Conservation (phyloP, 768 basidiomycete species). For the Paxillus ammoniavirescens region DNA sequence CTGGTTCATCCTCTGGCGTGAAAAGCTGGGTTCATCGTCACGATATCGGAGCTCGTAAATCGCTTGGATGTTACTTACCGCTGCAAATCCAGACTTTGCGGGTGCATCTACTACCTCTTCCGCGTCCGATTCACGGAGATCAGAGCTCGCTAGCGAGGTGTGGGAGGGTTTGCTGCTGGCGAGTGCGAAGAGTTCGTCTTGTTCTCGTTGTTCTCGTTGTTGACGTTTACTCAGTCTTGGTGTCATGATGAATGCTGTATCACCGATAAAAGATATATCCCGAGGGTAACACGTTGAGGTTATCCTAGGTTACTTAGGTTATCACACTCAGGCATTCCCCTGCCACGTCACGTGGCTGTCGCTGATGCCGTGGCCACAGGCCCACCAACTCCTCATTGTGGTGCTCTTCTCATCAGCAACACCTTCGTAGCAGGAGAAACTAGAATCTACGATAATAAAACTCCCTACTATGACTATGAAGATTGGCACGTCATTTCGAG, state of each 20-base stretch:
- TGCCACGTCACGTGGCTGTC: too few species aligned
- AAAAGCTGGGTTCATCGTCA: slow-evolving; percentile 40
- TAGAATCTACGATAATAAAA: too few species aligned
- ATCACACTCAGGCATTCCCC: too few species aligned
- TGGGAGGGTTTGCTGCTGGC: slow-evolving; percentile 25
- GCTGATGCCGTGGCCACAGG: too few species aligned
- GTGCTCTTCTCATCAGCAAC: too few species aligned
- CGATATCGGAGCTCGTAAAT: slow-evolving; percentile 8
- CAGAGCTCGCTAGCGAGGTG: neutral
- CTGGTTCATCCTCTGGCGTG: slow-evolving; percentile 29
- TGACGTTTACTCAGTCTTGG: slow-evolving; percentile 81
- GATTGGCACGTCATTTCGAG: too few species aligned
- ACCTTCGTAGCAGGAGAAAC: too few species aligned
- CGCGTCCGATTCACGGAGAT: slow-evolving; percentile 33
- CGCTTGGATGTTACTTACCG: slow-evolving; percentile 33
- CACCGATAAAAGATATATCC: too few species aligned
- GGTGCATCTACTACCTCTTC: slow-evolving; percentile 30
- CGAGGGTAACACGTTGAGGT: too few species aligned
- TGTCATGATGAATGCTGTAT: slow-evolving; percentile 44
- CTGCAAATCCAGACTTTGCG: slow-evolving; percentile 39
- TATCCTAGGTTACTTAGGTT: too few species aligned
- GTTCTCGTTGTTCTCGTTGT: slow-evolving; percentile 78
- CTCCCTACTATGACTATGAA: too few species aligned
- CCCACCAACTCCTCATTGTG: too few species aligned
- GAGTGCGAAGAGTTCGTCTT: slow-evolving; percentile 72